These are phyloP conservation scores for Penicillium tannophilum DNA, from an alignment of 495 filamentous ascomycete species.

Conservation along the genomic window DNA sequence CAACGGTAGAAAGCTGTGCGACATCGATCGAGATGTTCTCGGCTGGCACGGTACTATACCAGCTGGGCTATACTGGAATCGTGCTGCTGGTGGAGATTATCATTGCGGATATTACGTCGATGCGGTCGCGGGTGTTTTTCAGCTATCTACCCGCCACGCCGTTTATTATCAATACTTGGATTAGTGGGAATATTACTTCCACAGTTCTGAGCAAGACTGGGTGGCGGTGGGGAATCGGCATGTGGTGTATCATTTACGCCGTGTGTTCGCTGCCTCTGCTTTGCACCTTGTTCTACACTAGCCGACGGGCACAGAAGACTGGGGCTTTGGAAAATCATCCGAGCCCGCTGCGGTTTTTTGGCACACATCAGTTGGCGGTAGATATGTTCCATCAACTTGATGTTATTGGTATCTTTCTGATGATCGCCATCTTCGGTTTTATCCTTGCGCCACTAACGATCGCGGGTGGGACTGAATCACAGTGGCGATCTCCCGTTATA, in stretches of 20 bases:
- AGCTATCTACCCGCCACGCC: constrained; percentile 12
- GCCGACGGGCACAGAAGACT: constrained; percentile 5
- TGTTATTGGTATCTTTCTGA: constrained; percentile 9
- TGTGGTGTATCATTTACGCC: constrained; percentile 16
- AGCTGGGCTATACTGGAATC: constrained; percentile 10
- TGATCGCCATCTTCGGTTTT: constrained; percentile 11
- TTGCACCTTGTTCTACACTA: constrained; percentile 6
- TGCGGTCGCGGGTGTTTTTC: constrained; percentile 11
- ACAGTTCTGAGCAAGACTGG: constrained; percentile 3
- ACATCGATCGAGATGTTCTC: constrained; percentile 10
- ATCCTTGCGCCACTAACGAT: constrained; percentile 16
- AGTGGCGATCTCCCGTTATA: constrained; percentile 11
- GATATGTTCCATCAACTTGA: constrained; percentile 16
- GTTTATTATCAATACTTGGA: constrained; percentile 16
- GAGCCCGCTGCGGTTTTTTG: constrained; percentile 1
- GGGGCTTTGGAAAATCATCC: constrained; percentile 1
- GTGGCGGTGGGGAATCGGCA: constrained; percentile 17
- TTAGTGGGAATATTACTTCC: constrained; percentile 12
- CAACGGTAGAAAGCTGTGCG: constrained; percentile 7
- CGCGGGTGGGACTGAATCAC: constrained; percentile 9
- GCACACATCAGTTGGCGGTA: not conserved
- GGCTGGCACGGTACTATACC: constrained; percentile 7
- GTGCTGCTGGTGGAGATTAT: constrained; percentile 13
- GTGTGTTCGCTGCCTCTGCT: constrained; percentile 11
- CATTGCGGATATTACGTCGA: constrained; percentile 15